Evolutionary conservation across 2,329 filamentous ascomycete species (phyloP).

Genomic region (Hortaea sp.): DNA sequence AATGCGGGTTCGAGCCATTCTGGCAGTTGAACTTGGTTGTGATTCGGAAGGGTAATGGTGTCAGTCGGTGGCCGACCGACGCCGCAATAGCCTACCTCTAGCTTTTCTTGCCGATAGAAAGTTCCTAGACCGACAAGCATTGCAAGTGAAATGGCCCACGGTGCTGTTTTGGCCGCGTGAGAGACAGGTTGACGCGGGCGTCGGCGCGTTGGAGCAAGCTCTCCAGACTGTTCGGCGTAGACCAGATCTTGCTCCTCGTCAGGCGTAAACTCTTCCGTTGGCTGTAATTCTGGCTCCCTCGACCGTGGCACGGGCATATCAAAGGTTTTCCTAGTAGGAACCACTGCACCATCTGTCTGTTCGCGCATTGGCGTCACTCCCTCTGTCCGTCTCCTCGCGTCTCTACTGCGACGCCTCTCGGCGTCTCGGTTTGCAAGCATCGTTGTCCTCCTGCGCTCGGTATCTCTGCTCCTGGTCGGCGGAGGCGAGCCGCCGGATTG

Average conservation of each 20-base stretch:
- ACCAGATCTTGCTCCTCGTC: slow-evolving; percentile 76
- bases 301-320: slow-evolving; percentile 44
- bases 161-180: slow-evolving; percentile 49
- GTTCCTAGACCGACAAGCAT: slow-evolving; percentile 62
- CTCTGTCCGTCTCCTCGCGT: slow-evolving; percentile 33
- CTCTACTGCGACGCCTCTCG: slow-evolving; percentile 34
- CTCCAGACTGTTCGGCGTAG: slow-evolving; percentile 46
- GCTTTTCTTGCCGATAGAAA: slow-evolving; percentile 90
- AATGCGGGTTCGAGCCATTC: slow-evolving; percentile 60
- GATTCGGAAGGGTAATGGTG: slow-evolving; percentile 39
- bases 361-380: slow-evolving; percentile 34
- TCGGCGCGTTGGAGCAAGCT: slow-evolving; percentile 34
- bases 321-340: slow-evolving; percentile 49
- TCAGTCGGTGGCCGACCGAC: slow-evolving; percentile 53
- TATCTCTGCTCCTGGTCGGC: slow-evolving; percentile 49
- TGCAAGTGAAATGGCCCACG: slow-evolving; percentile 61
- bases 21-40: slow-evolving; percentile 49
- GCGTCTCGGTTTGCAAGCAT: slow-evolving; percentile 28
- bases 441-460: slow-evolving; percentile 46
- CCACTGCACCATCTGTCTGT: slow-evolving; percentile 44
- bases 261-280: slow-evolving; percentile 87
- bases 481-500: slow-evolving; percentile 39
- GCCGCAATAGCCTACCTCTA: slow-evolving; percentile 92
- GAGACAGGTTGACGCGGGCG: slow-evolving; percentile 35
- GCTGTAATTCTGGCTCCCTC: slow-evolving; percentile 45